Evolutionary conservation across 495 filamentous ascomycete genomes (phyloP).

Genomic region (Trichoderma reesei): DNA sequence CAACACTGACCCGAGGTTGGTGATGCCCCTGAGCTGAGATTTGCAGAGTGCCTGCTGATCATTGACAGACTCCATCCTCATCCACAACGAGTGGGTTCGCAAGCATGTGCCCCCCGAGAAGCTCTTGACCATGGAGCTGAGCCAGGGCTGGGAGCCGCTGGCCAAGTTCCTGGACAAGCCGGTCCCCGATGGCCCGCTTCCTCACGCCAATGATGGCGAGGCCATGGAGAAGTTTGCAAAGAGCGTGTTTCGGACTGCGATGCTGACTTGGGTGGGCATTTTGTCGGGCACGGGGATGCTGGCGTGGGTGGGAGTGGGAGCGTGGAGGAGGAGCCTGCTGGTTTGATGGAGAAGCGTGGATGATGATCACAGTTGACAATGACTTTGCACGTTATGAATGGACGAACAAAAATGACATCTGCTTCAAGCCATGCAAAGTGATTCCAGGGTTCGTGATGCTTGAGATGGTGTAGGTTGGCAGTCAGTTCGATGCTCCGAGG

Average conservation of each 20-base stretch:
- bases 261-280: background rate
- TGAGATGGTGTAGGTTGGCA: too few relatives aligned
- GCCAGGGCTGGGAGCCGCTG: constrained; percentile 34
- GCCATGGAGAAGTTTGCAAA: background rate
- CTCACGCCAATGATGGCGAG: constrained; percentile 24
- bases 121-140: constrained; percentile 35
- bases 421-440: too few relatives aligned
- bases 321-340: background rate
- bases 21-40: background rate
- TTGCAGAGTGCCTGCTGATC: background rate
- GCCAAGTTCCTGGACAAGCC: constrained; percentile 29
- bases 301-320: background rate
- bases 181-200: constrained; percentile 28
- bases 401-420: too few relatives aligned
- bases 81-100: constrained; percentile 27
- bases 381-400: too few relatives aligned
- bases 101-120: constrained; percentile 27
- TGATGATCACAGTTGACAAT: too few relatives aligned
- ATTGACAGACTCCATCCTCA: background rate
- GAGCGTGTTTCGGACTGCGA: background rate
- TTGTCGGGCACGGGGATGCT: background rate
- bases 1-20: background rate
- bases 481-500: too few relatives aligned
- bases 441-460: too few relatives aligned
- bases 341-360: background rate